Conservation (phyloP, 202 grass and related monocot species). For the Saccharum hybrid region DNA sequence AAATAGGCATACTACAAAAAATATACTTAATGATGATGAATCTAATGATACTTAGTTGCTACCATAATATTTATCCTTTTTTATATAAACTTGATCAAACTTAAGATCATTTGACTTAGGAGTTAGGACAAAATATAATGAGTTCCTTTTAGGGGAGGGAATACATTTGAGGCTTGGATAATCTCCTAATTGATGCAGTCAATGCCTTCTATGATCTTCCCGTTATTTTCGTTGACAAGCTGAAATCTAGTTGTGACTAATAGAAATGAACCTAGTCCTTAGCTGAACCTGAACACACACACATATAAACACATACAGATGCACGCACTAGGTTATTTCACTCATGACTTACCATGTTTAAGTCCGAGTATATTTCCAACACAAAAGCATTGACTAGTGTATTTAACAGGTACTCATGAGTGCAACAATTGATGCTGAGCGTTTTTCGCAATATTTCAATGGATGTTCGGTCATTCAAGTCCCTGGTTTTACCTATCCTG, state of each 20-base stretch:
- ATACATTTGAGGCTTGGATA: background rate
- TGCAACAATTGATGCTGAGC: slow-evolving; percentile 87
- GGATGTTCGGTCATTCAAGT: slow-evolving; percentile 97
- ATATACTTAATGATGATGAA: background rate
- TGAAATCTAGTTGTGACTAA: no score
- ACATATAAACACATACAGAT: no score
- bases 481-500: slow-evolving; percentile 92
- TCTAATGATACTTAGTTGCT: background rate
- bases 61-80: background rate
- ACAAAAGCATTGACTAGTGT: slow-evolving; percentile 40
- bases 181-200: background rate
- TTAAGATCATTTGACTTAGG: background rate
- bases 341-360: background rate
- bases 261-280: no score
- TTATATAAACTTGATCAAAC: background rate
- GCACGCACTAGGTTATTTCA: no score
- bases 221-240: background rate
- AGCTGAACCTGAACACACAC: no score
- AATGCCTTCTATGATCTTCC: background rate
- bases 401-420: slow-evolving; percentile 90
- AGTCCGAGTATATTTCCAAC: slow-evolving; percentile 10
- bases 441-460: slow-evolving; percentile 91
- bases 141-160: background rate
- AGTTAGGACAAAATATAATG: background rate
- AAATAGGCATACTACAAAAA: background rate